phyloP scores from a whole-genome alignment of 2,329 filamentous ascomycete genomes.

The Beauveria brongniartii region DNA sequence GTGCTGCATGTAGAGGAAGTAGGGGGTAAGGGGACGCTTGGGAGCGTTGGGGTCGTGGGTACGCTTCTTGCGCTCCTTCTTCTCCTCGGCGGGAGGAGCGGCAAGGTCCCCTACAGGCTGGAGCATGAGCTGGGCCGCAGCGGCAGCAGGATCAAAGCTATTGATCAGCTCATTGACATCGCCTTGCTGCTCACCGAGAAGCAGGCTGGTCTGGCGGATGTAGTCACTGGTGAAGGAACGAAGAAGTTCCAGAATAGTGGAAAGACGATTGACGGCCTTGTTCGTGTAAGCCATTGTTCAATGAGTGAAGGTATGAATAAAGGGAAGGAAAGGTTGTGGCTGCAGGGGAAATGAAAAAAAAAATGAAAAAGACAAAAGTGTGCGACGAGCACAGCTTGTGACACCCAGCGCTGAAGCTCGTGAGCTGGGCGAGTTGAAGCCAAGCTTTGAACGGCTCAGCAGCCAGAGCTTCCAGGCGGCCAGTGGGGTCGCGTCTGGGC shows the following conservation, averaged over 20 bases:
- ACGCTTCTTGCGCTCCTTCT: slow-evolving; percentile 86
- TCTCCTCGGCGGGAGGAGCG: slow-evolving; percentile 49
- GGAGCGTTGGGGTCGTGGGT: slow-evolving; percentile 87
- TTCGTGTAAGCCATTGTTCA: slow-evolving; percentile 37
- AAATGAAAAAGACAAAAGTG: no score
- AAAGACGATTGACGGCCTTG: slow-evolving; percentile 52
- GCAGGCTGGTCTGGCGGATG: slow-evolving; percentile 77
- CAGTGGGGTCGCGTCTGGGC: neutral
- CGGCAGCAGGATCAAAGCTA: slow-evolving; percentile 43
- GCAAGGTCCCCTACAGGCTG: slow-evolving; percentile 24
- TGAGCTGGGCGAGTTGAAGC: neutral
- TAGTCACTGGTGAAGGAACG: slow-evolving; percentile 76
- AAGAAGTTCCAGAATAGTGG: slow-evolving; percentile 71
- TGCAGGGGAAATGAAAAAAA: neutral
- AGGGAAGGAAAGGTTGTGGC: neutral
- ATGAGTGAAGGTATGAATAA: neutral
- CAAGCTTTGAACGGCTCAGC: neutral
- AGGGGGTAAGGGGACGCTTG: slow-evolving; percentile 87
- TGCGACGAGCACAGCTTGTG: neutral
- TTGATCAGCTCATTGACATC: slow-evolving; percentile 40
- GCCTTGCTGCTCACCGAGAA: slow-evolving; percentile 57
- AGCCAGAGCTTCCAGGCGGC: slow-evolving; percentile 16
- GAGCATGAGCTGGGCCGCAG: slow-evolving; percentile 37
- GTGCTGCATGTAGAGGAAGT: slow-evolving; percentile 90
- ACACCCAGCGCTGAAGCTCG: neutral